phyloP scores from a whole-genome alignment of 2,329 filamentous ascomycete genomes.

The Cladosporium sp. region DNA sequence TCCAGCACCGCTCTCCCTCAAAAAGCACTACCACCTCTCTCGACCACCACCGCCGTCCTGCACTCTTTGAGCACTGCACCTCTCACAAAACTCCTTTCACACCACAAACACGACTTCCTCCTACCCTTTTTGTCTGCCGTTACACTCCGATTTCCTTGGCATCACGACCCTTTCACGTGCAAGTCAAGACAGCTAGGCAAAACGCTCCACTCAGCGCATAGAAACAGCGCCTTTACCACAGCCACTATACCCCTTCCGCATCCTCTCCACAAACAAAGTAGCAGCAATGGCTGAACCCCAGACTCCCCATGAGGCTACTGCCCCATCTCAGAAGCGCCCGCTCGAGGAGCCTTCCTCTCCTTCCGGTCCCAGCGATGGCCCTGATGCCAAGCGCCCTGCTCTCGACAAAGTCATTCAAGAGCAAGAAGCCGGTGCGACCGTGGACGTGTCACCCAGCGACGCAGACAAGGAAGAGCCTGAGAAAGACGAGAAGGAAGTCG shows the following conservation, averaged over 20 bases:
- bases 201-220: constrained; percentile 5
- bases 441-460: constrained; percentile 13
- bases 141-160: neutral
- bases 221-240: neutral
- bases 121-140: constrained; percentile 2
- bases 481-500: constrained; percentile 11
- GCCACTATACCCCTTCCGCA: neutral
- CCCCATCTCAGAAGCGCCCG: constrained; percentile 78
- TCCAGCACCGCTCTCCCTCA: constrained; percentile 4
- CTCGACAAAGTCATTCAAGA: constrained; percentile 85
- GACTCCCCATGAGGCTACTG: constrained; percentile 40
- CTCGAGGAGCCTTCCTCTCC: constrained; percentile 96
- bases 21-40: constrained; percentile 1
- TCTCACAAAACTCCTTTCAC: constrained; percentile 2
- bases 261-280: neutral
- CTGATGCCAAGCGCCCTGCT: constrained; percentile 93
- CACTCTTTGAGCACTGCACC: constrained; percentile 8
- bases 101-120: constrained; percentile 7
- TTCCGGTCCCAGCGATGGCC: constrained; percentile 83
- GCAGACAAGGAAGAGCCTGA: constrained; percentile 19
- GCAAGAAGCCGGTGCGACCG: constrained; percentile 32
- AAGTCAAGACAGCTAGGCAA: constrained; percentile 12
- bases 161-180: constrained; percentile 6
- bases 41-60: constrained; percentile 4
- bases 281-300: constrained; percentile 25